Evolutionary conservation across 805 yeast species (phyloP).

Genomic region (Ascoidea asiatica): DNA sequence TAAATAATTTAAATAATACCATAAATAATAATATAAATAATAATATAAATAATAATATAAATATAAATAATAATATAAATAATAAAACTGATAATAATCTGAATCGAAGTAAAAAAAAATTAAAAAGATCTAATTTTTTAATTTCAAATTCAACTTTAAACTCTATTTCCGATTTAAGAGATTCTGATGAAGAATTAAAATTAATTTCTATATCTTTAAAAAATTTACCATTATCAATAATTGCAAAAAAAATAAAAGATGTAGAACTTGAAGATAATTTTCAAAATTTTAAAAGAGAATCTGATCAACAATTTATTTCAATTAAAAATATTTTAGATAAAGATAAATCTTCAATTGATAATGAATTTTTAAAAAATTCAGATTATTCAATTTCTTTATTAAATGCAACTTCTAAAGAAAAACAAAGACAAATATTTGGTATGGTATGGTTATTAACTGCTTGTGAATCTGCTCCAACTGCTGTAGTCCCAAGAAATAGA

Average conservation of each 20-base stretch:
- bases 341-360: too few relatives aligned
- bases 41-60: slow-evolving; percentile 2
- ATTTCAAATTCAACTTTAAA: too few relatives aligned
- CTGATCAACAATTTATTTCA: slow-evolving; percentile 6
- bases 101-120: too few relatives aligned
- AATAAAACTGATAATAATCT: slow-evolving; percentile 2
- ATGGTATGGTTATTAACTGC: slow-evolving; percentile 66
- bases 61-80: slow-evolving; percentile 3
- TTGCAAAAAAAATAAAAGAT: slow-evolving; percentile 30
- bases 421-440: slow-evolving; percentile 55
- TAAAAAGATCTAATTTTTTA: too few relatives aligned
- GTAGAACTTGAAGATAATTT: slow-evolving; percentile 24
- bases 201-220: slow-evolving; percentile 20
- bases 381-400: too few relatives aligned
- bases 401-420: slow-evolving; percentile 19
- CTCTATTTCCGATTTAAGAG: slow-evolving; percentile 16
- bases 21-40: not conserved
- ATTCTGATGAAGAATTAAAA: slow-evolving; percentile 24
- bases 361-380: too few relatives aligned
- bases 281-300: too few relatives aligned
- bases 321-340: slow-evolving; percentile 9
- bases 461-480: slow-evolving; percentile 34
- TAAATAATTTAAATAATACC: not conserved
- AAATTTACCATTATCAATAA: slow-evolving; percentile 25
- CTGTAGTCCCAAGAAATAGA: slow-evolving; percentile 51